Evolutionary conservation across 192 early-diverging fungal genomes (phyloP).

Genomic region (Podila epigama): DNA sequence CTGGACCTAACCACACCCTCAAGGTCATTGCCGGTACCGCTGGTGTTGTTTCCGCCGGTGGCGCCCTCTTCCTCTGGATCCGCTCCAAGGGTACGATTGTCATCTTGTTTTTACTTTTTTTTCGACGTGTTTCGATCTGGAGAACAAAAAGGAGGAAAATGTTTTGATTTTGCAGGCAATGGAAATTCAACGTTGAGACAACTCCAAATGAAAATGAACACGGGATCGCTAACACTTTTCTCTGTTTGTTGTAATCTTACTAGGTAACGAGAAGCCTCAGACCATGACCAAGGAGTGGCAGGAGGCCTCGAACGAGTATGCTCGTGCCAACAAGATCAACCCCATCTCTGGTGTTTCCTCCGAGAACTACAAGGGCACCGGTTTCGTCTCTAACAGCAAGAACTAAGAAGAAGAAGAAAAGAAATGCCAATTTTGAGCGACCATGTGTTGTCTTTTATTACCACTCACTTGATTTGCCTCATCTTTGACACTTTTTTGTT

Average conservation of each 20-base stretch:
- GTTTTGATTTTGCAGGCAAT: no score
- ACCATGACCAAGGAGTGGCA: slow-evolving; percentile 87
- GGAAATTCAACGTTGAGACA: no score
- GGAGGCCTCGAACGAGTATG: slow-evolving; percentile 79
- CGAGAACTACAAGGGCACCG: slow-evolving; percentile 79
- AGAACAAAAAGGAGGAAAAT: neutral
- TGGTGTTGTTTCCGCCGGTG: slow-evolving; percentile 59
- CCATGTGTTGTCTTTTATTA: no score
- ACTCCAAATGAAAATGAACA: no score
- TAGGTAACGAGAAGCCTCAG: slow-evolving; percentile 66
- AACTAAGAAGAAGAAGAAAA: slow-evolving; percentile 23
- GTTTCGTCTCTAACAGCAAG: slow-evolving; percentile 64
- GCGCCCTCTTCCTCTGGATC: slow-evolving; percentile 66
- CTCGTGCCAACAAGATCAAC: slow-evolving; percentile 74
- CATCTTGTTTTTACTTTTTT: slow-evolving; percentile 1
- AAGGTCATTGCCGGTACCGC: slow-evolving; percentile 74
- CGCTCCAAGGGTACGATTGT: slow-evolving; percentile 61
- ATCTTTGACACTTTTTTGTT: no score
- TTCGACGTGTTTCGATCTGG: neutral
- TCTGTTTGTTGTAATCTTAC: slow-evolving; percentile 3
- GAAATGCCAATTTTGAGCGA: no score
- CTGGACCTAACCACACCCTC: slow-evolving; percentile 71
- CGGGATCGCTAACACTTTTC: no score
- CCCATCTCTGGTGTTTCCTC: slow-evolving; percentile 83
- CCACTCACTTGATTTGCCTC: no score